phyloP scores from a whole-genome alignment of 2,329 filamentous ascomycete species.

The Talaromyces sp. region DNA sequence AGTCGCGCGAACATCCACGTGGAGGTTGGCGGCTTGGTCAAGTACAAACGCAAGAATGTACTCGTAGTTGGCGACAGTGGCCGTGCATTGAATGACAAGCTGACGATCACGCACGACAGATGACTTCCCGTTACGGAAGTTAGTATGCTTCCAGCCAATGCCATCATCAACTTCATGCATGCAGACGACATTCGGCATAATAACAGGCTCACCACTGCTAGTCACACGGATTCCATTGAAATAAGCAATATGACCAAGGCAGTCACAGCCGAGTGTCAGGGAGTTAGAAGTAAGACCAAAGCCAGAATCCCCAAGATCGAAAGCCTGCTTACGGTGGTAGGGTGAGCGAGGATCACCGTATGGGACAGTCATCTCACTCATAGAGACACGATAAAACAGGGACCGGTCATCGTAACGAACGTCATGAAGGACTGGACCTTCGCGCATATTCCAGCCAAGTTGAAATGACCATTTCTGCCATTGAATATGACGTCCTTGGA shows the following conservation, averaged over 20 bases:
- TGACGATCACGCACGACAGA: slow-evolving; percentile 58
- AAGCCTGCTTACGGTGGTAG: slow-evolving; percentile 70
- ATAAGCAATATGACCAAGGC: slow-evolving; percentile 4
- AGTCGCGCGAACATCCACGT: slow-evolving; percentile 65
- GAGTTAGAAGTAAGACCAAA: not conserved
- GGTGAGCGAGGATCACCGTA: slow-evolving; percentile 68
- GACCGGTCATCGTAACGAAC: slow-evolving; percentile 65
- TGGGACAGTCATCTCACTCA: slow-evolving; percentile 67
- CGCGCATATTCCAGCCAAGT: slow-evolving; percentile 68
- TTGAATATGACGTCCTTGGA: slow-evolving; percentile 54
- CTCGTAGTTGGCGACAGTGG: slow-evolving; percentile 55
- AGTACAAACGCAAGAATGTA: slow-evolving; percentile 55
- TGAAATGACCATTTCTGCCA: slow-evolving; percentile 71
- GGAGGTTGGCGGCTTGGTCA: slow-evolving; percentile 64
- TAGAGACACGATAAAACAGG: slow-evolving; percentile 65
- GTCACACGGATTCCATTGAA: not conserved
- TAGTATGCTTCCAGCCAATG: slow-evolving; percentile 72
- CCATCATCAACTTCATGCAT: slow-evolving; percentile 71
- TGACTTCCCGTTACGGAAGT: slow-evolving; percentile 65
- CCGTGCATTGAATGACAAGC: not conserved
- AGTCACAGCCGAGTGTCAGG: not conserved
- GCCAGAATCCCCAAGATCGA: slow-evolving; percentile 2
- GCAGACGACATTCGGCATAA: slow-evolving; percentile 65
- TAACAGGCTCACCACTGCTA: slow-evolving; percentile 51
- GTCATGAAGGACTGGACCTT: slow-evolving; percentile 69